A percentile compares a stretch with the other conserved stretches of the same genome.
These are phyloP conservation scores for Corylus avellana DNA, from an alignment of 306 rosid species.

Conservation along the genomic window DNA sequence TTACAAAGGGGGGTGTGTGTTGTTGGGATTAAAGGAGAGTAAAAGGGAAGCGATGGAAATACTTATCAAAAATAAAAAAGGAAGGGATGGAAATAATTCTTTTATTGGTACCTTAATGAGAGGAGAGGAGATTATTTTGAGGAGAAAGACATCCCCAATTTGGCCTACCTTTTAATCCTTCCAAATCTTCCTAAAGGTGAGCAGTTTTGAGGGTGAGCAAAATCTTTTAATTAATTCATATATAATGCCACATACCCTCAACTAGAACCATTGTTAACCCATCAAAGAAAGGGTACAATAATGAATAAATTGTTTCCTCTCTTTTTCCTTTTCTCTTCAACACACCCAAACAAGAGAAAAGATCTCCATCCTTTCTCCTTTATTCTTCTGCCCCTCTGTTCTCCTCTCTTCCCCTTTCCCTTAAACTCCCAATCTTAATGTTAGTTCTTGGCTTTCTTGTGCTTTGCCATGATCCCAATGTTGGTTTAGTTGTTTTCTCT, in stretches of 20 bases:
- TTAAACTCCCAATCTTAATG: background rate
- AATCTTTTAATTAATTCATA: background rate
- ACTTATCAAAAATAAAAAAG: too few relatives aligned
- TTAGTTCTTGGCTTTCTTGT: background rate
- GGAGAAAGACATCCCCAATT: background rate
- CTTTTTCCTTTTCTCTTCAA: background rate
- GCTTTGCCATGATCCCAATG: background rate
- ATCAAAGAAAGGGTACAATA: background rate
- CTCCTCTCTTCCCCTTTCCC: background rate
- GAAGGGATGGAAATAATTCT: background rate
- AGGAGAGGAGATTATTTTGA: background rate
- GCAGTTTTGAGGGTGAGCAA: background rate
- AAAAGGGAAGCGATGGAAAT: background rate
- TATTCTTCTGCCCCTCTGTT: too few relatives aligned
- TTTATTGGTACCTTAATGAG: background rate
- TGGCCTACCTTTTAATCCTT: background rate
- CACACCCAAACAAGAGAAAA: constrained; percentile 1
- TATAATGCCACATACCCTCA: background rate
- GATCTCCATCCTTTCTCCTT: background rate
- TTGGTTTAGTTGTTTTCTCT: background rate
- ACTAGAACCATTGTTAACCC: background rate
- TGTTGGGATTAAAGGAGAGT: background rate
- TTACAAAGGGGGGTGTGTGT: background rate
- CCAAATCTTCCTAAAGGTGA: background rate
- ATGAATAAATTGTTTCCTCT: background rate